These are phyloP conservation scores for Boletus smithii DNA, from an alignment of 1,284 basidiomycete genomes.

Conservation along the genomic window DNA sequence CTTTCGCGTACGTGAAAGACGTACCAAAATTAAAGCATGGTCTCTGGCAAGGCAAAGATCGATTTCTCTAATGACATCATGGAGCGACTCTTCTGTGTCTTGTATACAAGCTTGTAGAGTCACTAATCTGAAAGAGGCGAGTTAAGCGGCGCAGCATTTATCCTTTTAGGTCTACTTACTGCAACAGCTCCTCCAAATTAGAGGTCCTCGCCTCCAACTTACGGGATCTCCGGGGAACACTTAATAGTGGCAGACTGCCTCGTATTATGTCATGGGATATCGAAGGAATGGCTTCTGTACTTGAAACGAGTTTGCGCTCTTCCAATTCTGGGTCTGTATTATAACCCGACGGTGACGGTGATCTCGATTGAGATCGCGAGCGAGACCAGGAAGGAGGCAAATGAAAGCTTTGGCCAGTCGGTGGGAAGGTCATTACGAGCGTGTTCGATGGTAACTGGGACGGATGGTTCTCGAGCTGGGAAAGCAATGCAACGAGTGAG, in stretches of 20 bases:
- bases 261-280: conserved; percentile 23
- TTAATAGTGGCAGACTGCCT: conserved; percentile 13
- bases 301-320: conserved; percentile 38
- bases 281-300: conserved; percentile 10
- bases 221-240: conserved; percentile 26
- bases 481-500: conserved; percentile 10
- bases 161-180: conserved; percentile 43
- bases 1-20: conserved; percentile 23
- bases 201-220: conserved; percentile 41
- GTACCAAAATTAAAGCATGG: conserved; percentile 43
- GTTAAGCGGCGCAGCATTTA: conserved; percentile 1
- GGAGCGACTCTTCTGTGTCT: conserved; percentile 63
- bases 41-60: conserved; percentile 50
- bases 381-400: conserved; percentile 35
- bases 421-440: conserved; percentile 61
- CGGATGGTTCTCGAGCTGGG: conserved; percentile 45
- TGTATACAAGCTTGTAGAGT: conserved; percentile 65
- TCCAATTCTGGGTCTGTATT: conserved; percentile 67
- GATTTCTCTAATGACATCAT: conserved; percentile 51
- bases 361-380: conserved; percentile 41
- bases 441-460: conserved; percentile 68
- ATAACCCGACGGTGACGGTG: conserved; percentile 56
- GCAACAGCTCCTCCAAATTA: conserved; percentile 65
- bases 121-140: conserved; percentile 50
- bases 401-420: conserved; percentile 57